Evolutionary conservation across 768 basidiomycete species (phyloP), one percentile per base, ranked within the genome.

Genomic region (Lactarius deliciosus): DNA sequence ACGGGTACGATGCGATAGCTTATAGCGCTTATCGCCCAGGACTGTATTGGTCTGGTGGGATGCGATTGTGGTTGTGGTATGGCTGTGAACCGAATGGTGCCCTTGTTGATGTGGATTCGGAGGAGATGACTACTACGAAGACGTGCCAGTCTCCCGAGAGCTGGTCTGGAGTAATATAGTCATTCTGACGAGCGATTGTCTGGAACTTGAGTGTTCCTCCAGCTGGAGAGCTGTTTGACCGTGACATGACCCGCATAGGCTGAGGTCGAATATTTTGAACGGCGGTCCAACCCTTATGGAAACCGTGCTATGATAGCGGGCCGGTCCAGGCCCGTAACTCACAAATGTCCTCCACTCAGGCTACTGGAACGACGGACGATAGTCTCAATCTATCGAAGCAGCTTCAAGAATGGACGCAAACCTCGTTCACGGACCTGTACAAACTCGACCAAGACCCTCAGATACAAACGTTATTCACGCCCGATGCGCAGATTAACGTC

Each of bases 371-470:
- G 10, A 56, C 32, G 9, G 2, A n/a, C 6, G 18, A 40, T 34
- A 34, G 1, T 34, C 34, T 34, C 36, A 22, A 40, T 18, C 13
- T 25, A 6, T 40, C 57, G 22, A 58, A 5, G 13, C 34, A 58
- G 38, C 22, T 58, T 40, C 57, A 58, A 40, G 36, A 40, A 34
- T 58, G 57, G 57, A 34, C 57, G 25, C 36, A 58, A 40, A 34
- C 57, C 13, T 22, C 57, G 36, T 16, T 58, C 3, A 28, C 36
- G 22, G 13, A 36, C 13, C 36, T 58, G n/a, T 58, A 58, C 57
- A 58, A n/a, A 22, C 57, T 58, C 7, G 57, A 58, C 22, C 8
- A 58, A 11, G 57, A n/a, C 36, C 57, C 22, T 5, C 57, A n/a
- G 16, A 38, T 22, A 1, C 36, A 34, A 25, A 25, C 38, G 11